These are phyloP conservation scores for Phytophthora chlamydospora DNA, from an alignment of 352 stramenopile species.

Conservation along the genomic window DNA sequence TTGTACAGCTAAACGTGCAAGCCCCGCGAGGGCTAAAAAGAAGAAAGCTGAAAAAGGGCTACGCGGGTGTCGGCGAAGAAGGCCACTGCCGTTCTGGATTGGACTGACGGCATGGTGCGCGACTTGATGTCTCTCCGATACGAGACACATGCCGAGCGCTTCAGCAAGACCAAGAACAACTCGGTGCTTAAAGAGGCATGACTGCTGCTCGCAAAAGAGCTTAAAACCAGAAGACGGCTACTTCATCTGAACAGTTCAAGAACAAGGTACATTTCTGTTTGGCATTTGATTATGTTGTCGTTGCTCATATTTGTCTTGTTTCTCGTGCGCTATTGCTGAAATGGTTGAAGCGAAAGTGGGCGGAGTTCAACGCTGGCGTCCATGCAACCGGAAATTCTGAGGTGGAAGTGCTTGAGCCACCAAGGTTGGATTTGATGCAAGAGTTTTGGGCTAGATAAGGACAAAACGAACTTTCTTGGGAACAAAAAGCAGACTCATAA, in stretches of 20 bases:
- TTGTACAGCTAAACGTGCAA: too few species aligned
- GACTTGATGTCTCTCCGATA: conserved; percentile 14
- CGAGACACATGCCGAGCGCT: conserved; percentile 10
- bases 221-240: conserved; percentile 4
- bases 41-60: too few species aligned
- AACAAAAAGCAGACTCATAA: too few species aligned
- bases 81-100: conserved; percentile 2
- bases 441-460: conserved; percentile 10
- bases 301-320: too few species aligned
- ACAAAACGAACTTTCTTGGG: too few species aligned
- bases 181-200: conserved; percentile 1
- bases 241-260: conserved; percentile 9
- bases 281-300: too few species aligned
- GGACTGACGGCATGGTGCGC: conserved; percentile 10
- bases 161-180: conserved; percentile 17
- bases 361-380: conserved; percentile 8
- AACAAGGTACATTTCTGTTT: conserved; percentile 4
- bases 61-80: not conserved
- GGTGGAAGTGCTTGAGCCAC: conserved; percentile 1
- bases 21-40: too few species aligned
- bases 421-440: conserved; percentile 7
- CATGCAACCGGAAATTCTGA: conserved; percentile 9
- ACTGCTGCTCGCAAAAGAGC: conserved; percentile 11
- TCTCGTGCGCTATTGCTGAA: conserved; percentile 1
- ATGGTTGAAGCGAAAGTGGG: conserved; percentile 11